Evolutionary conservation across 2,329 filamentous ascomycete genomes (phyloP).

Genomic region (Clarireedia sp.): DNA sequence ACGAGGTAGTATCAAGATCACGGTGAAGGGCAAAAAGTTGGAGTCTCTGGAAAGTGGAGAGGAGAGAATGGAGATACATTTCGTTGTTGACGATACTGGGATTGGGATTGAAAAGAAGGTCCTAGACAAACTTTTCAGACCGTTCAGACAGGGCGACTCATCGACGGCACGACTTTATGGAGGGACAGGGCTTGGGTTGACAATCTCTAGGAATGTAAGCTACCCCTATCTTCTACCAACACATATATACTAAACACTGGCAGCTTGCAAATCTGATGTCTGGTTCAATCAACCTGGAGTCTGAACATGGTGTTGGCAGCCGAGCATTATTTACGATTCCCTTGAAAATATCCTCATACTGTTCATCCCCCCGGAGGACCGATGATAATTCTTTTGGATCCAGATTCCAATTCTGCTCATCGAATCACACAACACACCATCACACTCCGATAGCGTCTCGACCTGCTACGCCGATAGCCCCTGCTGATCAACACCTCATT

Average conservation of each 20-base stretch:
- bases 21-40: constrained; percentile 28
- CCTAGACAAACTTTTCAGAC: constrained; percentile 65
- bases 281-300: constrained; percentile 17
- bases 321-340: constrained; percentile 20
- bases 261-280: constrained; percentile 22
- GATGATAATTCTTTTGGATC: background rate
- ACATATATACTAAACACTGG: background rate
- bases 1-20: constrained; percentile 49
- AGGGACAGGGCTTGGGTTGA: constrained; percentile 68
- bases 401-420: too few species aligned
- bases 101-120: constrained; percentile 63
- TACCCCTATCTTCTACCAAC: background rate
- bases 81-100: constrained; percentile 69
- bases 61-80: constrained; percentile 44
- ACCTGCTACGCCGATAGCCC: background rate
- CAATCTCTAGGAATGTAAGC: constrained; percentile 48
- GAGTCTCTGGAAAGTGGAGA: constrained; percentile 25
- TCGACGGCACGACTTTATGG: constrained; percentile 73
- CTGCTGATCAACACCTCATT: background rate
- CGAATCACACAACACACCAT: background rate
- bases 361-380: background rate
- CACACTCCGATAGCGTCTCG: background rate
- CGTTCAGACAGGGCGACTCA: constrained; percentile 72
- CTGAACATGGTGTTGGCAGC: constrained; percentile 14
- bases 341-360: constrained; percentile 14